These are phyloP conservation scores for Massariosphaeria phaeospora DNA, from an alignment of 495 filamentous ascomycete genomes.

Conservation along the genomic window DNA sequence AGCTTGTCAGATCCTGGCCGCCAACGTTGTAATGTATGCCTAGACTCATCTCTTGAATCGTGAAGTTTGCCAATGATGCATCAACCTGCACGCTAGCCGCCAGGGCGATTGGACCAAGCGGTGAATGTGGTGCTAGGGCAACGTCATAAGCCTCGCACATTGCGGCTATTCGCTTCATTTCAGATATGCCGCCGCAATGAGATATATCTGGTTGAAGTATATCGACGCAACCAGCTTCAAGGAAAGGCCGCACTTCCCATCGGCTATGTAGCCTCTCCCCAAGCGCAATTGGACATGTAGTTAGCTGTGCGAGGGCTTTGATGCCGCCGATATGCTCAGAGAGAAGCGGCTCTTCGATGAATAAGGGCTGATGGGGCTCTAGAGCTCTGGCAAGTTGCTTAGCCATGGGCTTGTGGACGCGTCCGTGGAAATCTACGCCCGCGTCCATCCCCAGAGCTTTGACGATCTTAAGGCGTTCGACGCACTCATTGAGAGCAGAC, in stretches of 20 bases:
- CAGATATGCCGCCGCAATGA: conserved; percentile 72
- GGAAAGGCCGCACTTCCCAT: conserved; percentile 71
- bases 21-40: conserved; percentile 77
- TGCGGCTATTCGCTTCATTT: conserved; percentile 63
- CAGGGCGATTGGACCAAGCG: conserved; percentile 68
- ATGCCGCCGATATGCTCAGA: conserved; percentile 67
- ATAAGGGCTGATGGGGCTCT: conserved; percentile 67
- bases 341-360: conserved; percentile 74
- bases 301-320: conserved; percentile 58
- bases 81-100: conserved; percentile 69
- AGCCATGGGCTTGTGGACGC: conserved; percentile 73
- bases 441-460: conserved; percentile 67
- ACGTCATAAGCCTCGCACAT: conserved; percentile 78
- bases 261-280: conserved; percentile 70
- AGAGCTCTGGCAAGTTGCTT: conserved; percentile 69
- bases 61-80: conserved; percentile 61
- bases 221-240: conserved; percentile 65
- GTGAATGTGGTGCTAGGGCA: conserved; percentile 72
- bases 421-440: conserved; percentile 73
- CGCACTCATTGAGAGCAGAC: conserved; percentile 54
- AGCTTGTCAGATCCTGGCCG: conserved; percentile 61
- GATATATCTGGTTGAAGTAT: conserved; percentile 73
- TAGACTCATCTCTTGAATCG: conserved; percentile 75
- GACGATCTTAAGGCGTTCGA: conserved; percentile 64
- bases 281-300: conserved; percentile 65